Percentiles rank a stretch among this genome's conserved stretches.
These are phyloP conservation scores for Colletotrichum endophyticum DNA, from an alignment of 2,329 filamentous ascomycete species.

Conservation along the genomic window DNA sequence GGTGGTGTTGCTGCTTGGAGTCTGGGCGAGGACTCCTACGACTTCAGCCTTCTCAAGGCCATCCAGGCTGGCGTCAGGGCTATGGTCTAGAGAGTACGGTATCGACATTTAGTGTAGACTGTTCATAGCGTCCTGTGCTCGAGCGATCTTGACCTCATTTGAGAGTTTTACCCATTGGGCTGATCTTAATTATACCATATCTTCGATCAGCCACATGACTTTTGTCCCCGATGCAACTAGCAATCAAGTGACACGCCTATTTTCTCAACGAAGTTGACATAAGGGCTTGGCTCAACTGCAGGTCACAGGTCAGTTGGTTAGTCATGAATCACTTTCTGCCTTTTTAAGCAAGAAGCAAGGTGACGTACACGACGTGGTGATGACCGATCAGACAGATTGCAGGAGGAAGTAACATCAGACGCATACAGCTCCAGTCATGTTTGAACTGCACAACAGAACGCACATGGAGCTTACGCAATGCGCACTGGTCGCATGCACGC, in stretches of 20 bases:
- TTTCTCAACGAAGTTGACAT: neutral
- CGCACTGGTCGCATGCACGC: neutral
- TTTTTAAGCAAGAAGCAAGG: neutral
- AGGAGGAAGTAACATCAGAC: neutral
- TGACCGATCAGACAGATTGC: neutral
- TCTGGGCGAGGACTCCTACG: conserved; percentile 51
- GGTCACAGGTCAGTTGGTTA: neutral
- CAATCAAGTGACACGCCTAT: neutral
- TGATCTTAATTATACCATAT: neutral
- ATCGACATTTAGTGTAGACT: neutral
- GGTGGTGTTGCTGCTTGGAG: conserved; percentile 61
- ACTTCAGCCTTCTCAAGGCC: conserved; percentile 46
- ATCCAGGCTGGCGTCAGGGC: conserved; percentile 38
- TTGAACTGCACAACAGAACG: neutral
- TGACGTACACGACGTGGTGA: neutral
- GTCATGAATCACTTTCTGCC: neutral
- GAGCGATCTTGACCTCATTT: neutral
- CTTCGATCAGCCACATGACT: neutral
- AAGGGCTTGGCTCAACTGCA: neutral
- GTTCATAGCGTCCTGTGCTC: neutral
- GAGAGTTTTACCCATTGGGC: neutral
- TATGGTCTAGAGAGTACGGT: neutral
- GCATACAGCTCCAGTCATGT: neutral
- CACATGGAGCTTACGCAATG: neutral
- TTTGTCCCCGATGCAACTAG: neutral